Percentiles rank a stretch among this genome's conserved stretches.
Evolutionary conservation across 2,329 filamentous ascomycete species (phyloP).

Genomic region (Sporothrix brunneoviolacea): DNA sequence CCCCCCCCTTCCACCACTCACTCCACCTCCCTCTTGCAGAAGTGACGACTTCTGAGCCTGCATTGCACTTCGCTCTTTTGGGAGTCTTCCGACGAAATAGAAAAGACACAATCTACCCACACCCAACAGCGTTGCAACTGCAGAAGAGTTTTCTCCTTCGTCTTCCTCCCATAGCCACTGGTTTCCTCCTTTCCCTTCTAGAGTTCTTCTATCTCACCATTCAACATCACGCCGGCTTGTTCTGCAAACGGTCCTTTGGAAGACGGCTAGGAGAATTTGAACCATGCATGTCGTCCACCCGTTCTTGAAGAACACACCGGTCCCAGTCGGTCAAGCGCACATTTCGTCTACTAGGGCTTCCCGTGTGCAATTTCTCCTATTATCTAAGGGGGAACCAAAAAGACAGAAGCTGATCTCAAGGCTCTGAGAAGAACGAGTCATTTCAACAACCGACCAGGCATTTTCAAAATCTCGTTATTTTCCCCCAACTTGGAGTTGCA

Average conservation of each 20-base stretch:
- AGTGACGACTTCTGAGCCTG: conserved; percentile 2
- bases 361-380: background rate
- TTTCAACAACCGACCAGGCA: too few species aligned
- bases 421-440: too few species aligned
- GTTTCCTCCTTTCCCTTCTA: background rate
- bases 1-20: conserved; percentile 3
- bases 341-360: background rate
- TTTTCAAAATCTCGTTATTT: too few species aligned
- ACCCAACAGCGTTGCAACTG: background rate
- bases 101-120: conserved; percentile 7
- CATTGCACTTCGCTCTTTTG: conserved; percentile 2
- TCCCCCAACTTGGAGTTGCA: too few species aligned
- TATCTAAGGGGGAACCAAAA: background rate
- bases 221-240: background rate
- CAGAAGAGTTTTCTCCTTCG: background rate
- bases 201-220: background rate
- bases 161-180: too few species aligned
- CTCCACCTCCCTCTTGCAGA: conserved; percentile 6
- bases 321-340: background rate
- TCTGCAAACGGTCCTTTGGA: conserved; percentile 23
- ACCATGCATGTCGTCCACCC: conserved; percentile 43
- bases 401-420: too few species aligned
- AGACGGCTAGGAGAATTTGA: conserved; percentile 34
- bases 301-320: conserved; percentile 29
- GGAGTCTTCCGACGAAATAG: background rate